Base-by-base conservation (phyloP, 2,329 filamentous ascomycete genomes). In the Exophiala bonariae region DNA sequence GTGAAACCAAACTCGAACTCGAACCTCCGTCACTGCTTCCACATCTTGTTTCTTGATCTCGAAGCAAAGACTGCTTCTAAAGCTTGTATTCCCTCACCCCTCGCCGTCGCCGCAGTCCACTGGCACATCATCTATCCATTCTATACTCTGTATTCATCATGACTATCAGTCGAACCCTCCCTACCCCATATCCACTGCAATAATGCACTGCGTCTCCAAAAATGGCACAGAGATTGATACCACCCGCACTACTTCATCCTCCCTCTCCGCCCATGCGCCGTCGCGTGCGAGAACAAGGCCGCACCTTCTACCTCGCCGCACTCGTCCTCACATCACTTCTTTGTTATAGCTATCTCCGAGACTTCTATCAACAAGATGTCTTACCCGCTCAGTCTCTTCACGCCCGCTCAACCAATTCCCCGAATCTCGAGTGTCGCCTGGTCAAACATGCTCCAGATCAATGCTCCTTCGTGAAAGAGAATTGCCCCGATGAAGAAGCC, bases 401-500 rank as follows among this genome's bases (percentile, higher is more conserved):
- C 16, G 40, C 42, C 19, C 52, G 55, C 16, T 41, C 50, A 23
- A 43, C 53, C 34, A 34, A 52, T 22, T 33, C 41, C 23, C 52
- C 48, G 37, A 51, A 58, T 34, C 33, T 55, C 14, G 55, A 56
- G 73, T 99, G 93, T 65, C 85, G 84, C 50, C 73, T 87, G 26
- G 89, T 99, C 45, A 89, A 93, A 66, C 70, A 80, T 38, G 86
- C 83, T 42, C 63, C 75, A 50, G 87, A 99, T 65, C 82, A 96
- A 71, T 99, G 93, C 73, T 83, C 83, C 58, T 97, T 93, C 68
- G 82, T 97, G 48, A 82, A 77, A 57, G 75, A 78, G 47, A 87
- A 96, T 66, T 99, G 93, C 67, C 76, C 79, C 26, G 89, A 95
- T 61, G 89, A 96, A 64, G 88, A 96, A 69, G 87, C 91, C 44